Evolutionary conservation across 495 filamentous ascomycete species (phyloP).

Genomic region (Aspergillus conjunctus): DNA sequence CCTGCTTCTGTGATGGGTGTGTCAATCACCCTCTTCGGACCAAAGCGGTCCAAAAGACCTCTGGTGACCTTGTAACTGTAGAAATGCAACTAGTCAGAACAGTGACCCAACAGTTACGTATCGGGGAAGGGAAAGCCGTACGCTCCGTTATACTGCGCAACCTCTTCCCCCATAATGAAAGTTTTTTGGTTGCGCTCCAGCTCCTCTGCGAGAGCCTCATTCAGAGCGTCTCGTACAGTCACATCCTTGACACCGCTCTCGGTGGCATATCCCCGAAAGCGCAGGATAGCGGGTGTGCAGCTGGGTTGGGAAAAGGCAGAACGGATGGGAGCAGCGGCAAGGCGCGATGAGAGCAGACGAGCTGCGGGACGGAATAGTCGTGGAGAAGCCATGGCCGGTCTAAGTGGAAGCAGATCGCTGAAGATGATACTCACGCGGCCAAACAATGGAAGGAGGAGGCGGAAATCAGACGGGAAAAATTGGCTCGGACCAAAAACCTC

Average conservation of each 20-base stretch:
- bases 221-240: conserved; percentile 94
- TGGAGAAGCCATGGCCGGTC: conserved; percentile 60
- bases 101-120: conserved; percentile 16
- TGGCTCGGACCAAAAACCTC: conserved; percentile 13
- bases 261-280: conserved; percentile 51
- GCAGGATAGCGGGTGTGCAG: conserved; percentile 49
- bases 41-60: conserved; percentile 94
- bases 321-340: conserved; percentile 53
- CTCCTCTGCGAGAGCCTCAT: conserved; percentile 97
- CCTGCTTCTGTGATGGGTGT: conserved; percentile 97
- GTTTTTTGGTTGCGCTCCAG: conserved; percentile 92
- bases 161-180: conserved; percentile 95
- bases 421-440: conserved; percentile 29
- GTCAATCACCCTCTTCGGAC: conserved; percentile 96
- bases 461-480: conserved; percentile 12
- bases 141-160: conserved; percentile 99
- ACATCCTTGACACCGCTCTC: conserved; percentile 79
- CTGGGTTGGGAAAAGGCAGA: conserved; percentile 53
- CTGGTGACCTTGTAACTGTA: conserved; percentile 95
- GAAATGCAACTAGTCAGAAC: conserved; percentile 14
- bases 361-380: conserved; percentile 80
- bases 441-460: conserved; percentile 23
- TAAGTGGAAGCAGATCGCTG: conserved; percentile 27
- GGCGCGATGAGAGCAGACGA: conserved; percentile 69
- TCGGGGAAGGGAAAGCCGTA: conserved; percentile 41